A percentile compares a stretch with the other conserved stretches of the same genome.
Evolutionary conservation across 1,284 basidiomycete genomes (phyloP).

Genomic region (Somion occarium): DNA sequence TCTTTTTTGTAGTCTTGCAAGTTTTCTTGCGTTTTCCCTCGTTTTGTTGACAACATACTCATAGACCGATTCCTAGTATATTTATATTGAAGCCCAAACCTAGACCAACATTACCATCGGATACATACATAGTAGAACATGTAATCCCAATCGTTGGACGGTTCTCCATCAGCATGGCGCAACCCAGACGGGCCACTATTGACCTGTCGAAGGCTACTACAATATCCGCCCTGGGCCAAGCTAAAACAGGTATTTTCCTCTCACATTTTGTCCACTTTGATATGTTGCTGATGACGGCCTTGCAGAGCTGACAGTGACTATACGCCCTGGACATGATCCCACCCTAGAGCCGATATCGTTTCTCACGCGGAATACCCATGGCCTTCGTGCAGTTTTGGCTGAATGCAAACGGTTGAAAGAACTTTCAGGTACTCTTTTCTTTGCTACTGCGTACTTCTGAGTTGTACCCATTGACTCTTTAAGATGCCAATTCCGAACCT

Average conservation of each 20-base stretch:
- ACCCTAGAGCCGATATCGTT: conserved; percentile 31
- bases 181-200: conserved; percentile 30
- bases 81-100: conserved; percentile 35
- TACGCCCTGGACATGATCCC: conserved; percentile 36
- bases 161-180: conserved; percentile 52
- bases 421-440: conserved; percentile 28
- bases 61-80: conserved; percentile 28
- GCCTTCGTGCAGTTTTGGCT: conserved; percentile 37
- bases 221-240: conserved; percentile 15
- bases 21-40: neutral
- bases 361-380: conserved; percentile 42
- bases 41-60: neutral
- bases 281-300: neutral
- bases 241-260: conserved; percentile 21
- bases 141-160: conserved; percentile 45
- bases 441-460: neutral
- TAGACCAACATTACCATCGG: conserved; percentile 9
- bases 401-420: conserved; percentile 50
- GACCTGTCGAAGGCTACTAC: conserved; percentile 17
- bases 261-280: neutral
- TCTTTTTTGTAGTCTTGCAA: neutral
- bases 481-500: conserved; percentile 14
- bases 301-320: conserved; percentile 39
- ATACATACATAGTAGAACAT: conserved; percentile 31
- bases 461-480: neutral